phyloP scores from a whole-genome alignment of 495 filamentous ascomycete genomes.

The Tuber melanosporum region DNA sequence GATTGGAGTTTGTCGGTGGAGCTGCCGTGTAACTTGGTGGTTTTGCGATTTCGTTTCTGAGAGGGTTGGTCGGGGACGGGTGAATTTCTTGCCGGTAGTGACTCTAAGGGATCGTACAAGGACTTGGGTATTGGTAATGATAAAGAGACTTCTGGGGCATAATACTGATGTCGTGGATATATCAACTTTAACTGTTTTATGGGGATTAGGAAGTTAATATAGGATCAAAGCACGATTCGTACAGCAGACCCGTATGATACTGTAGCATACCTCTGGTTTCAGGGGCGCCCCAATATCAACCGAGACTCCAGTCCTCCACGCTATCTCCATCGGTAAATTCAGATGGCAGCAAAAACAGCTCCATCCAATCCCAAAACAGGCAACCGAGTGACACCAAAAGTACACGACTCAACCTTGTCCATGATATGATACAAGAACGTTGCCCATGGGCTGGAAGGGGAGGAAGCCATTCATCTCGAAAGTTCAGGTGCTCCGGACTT shows the following conservation, averaged over 20 bases:
- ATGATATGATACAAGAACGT: neutral
- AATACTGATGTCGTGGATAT: too few species aligned
- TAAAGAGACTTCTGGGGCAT: too few species aligned
- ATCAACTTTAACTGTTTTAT: too few species aligned
- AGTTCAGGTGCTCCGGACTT: too few species aligned
- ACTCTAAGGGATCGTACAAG: neutral
- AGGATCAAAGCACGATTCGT: too few species aligned
- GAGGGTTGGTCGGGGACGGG: too few species aligned
- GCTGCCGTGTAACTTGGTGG: neutral
- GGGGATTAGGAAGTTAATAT: too few species aligned
- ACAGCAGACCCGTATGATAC: too few species aligned
- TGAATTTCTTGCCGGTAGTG: too few species aligned
- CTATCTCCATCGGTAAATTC: neutral
- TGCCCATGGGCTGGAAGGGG: neutral
- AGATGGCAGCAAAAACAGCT: neutral
- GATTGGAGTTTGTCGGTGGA: neutral
- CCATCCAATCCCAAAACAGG: neutral
- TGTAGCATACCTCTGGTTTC: too few species aligned
- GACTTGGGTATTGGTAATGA: neutral
- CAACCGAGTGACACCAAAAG: neutral
- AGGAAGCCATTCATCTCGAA: neutral
- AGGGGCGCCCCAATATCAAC: too few species aligned
- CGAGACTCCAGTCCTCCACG: too few species aligned
- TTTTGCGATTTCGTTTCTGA: neutral
- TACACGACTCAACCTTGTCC: neutral